These are phyloP conservation scores for Hyaloscypha bicolor DNA, from an alignment of 495 filamentous ascomycete species.

Conservation along the genomic window DNA sequence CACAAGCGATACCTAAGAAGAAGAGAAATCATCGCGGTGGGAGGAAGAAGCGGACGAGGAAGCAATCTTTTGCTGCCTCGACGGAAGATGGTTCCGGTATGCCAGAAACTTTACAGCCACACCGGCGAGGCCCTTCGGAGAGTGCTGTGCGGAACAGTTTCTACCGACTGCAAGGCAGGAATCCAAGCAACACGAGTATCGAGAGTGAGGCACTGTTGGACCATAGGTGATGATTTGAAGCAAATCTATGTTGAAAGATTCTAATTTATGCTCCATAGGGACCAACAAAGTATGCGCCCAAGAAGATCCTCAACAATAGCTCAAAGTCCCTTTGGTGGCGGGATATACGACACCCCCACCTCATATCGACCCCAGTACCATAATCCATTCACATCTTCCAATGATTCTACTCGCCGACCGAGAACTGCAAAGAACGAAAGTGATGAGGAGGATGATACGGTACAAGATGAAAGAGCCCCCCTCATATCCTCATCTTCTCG, in stretches of 20 bases:
- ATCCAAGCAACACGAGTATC: conserved; percentile 76
- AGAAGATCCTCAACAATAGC: conserved; percentile 58
- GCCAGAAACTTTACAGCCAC: conserved; percentile 36
- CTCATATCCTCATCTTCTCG: conserved; percentile 48
- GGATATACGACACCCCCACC: conserved; percentile 32
- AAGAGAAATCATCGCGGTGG: conserved; percentile 50
- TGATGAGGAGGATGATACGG: conserved; percentile 43
- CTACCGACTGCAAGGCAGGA: conserved; percentile 58
- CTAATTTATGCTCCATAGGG: conserved; percentile 44
- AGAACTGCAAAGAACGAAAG: conserved; percentile 35
- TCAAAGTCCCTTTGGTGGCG: conserved; percentile 37
- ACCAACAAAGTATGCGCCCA: conserved; percentile 70
- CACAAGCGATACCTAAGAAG: conserved; percentile 37
- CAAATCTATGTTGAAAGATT: background rate
- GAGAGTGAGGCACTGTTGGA: conserved; percentile 81
- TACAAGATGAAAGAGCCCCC: conserved; percentile 60
- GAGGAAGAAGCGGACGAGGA: conserved; percentile 62
- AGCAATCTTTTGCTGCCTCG: conserved; percentile 63
- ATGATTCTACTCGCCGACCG: conserved; percentile 22
- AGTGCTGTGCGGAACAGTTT: conserved; percentile 44
- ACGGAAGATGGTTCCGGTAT: conserved; percentile 47
- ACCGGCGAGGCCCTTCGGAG: conserved; percentile 36
- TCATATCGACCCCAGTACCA: conserved; percentile 39
- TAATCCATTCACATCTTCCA: conserved; percentile 37
- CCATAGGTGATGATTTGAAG: conserved; percentile 62